A percentile compares a stretch with the other conserved stretches of the same genome.
Evolutionary conservation across 208 protist genomes (phyloP).

Genomic region (Acanthamoeba lenticulata): DNA sequence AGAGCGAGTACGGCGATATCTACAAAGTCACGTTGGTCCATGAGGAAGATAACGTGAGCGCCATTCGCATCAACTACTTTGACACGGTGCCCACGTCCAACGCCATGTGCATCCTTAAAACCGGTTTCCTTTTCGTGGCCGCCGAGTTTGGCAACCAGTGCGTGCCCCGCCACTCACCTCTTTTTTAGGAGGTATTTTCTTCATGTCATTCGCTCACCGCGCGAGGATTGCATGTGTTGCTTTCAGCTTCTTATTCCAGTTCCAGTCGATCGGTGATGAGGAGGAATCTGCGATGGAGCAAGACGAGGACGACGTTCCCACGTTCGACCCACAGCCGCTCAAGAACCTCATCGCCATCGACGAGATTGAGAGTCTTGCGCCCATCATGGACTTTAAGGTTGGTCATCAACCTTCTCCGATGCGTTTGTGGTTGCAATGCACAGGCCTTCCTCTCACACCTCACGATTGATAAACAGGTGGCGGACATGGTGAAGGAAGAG

Average conservation of each 20-base stretch:
- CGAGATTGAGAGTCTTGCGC: slow-evolving; percentile 87
- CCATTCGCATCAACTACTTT: slow-evolving; percentile 95
- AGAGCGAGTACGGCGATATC: slow-evolving; percentile 97
- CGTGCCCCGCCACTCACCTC: neutral
- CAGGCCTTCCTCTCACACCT: neutral
- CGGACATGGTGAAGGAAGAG: slow-evolving; percentile 85
- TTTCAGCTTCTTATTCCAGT: slow-evolving; percentile 87
- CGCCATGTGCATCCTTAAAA: slow-evolving; percentile 92
- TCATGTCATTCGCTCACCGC: neutral
- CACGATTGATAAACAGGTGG: slow-evolving; percentile 69
- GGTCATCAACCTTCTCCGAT: neutral
- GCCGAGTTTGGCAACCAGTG: slow-evolving; percentile 95
- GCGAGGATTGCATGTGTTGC: neutral
- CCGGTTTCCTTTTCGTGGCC: slow-evolving; percentile 96
- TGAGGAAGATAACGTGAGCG: slow-evolving; percentile 86
- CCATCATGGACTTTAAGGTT: slow-evolving; percentile 87
- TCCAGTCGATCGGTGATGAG: slow-evolving; percentile 89
- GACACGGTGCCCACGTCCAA: slow-evolving; percentile 95
- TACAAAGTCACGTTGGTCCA: slow-evolving; percentile 94
- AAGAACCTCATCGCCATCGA: slow-evolving; percentile 87
- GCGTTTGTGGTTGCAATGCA: neutral
- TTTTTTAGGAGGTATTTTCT: neutral
- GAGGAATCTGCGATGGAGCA: slow-evolving; percentile 74
- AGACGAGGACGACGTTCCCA: slow-evolving; percentile 35
- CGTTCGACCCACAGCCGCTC: slow-evolving; percentile 83